Conservation (phyloP, 805 yeast species). For the Saccharomycopsis capsularis region DNA sequence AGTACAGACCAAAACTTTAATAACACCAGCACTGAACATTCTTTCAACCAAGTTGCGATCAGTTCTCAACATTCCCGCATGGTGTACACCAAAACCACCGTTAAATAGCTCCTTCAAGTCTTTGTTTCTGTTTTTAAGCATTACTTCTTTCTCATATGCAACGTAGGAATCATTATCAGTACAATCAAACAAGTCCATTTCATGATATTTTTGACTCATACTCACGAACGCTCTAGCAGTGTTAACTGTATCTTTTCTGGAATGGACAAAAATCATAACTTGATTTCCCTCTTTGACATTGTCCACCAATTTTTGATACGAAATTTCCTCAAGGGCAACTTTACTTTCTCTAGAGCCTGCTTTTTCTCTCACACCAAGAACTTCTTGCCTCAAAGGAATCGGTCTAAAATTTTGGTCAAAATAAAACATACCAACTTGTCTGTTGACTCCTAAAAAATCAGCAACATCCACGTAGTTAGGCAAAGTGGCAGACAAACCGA, state of each 20-base stretch:
- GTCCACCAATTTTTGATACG: conserved; percentile 69
- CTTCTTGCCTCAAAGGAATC: conserved; percentile 82
- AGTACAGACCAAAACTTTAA: conserved; percentile 88
- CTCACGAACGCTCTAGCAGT: conserved; percentile 68
- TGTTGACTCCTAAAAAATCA: conserved; percentile 85
- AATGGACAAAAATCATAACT: conserved; percentile 95
- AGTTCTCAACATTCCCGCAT: conserved; percentile 91
- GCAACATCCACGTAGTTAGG: conserved; percentile 93
- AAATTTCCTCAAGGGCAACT: conserved; percentile 65
- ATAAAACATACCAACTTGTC: conserved; percentile 86
- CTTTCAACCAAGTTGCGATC: conserved; percentile 88
- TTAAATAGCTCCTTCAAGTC: conserved; percentile 77
- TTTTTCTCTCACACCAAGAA: conserved; percentile 81
- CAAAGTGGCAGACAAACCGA: conserved; percentile 88
- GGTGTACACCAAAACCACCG: conserved; percentile 87
- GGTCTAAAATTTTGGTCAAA: conserved; percentile 93
- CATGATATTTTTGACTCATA: conserved; percentile 58
- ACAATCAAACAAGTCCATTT: conserved; percentile 52
- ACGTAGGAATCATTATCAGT: conserved; percentile 36
- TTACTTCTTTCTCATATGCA: conserved; percentile 55
- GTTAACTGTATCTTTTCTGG: conserved; percentile 85
- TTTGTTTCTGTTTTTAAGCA: conserved; percentile 57
- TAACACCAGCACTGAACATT: conserved; percentile 77
- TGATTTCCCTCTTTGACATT: conserved; percentile 69
- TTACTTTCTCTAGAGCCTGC: conserved; percentile 64